Conservation (phyloP, 495 filamentous ascomycete species). For the Wilcoxina mikolae region DNA sequence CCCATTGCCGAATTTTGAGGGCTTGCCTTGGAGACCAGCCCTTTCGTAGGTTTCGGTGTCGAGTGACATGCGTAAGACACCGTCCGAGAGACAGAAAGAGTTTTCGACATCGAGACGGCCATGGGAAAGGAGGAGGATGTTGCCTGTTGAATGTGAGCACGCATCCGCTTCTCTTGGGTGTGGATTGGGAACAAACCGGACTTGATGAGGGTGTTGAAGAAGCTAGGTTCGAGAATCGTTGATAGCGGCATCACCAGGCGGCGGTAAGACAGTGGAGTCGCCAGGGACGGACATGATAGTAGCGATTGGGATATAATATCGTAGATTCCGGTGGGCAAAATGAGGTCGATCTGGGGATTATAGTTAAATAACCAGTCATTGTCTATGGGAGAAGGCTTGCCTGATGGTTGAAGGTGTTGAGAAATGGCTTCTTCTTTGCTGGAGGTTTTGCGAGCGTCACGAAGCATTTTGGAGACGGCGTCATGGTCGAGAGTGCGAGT, state of each 20-base stretch:
- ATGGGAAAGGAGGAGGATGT: constrained; percentile 82
- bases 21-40: constrained; percentile 65
- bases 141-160: constrained; percentile 40
- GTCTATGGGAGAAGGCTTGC: constrained; percentile 32
- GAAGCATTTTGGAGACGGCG: constrained; percentile 51
- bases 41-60: constrained; percentile 75
- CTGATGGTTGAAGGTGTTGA: constrained; percentile 62
- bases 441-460: constrained; percentile 53
- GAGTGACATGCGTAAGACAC: constrained; percentile 62
- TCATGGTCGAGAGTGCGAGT: no score
- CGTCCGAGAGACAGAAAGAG: constrained; percentile 57
- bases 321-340: constrained; percentile 55
- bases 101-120: constrained; percentile 68
- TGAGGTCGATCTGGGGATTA: constrained; percentile 48
- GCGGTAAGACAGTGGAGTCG: constrained; percentile 41
- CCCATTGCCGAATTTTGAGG: constrained; percentile 30
- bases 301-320: constrained; percentile 44
- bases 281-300: constrained; percentile 26
- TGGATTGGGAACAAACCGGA: constrained; percentile 40
- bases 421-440: constrained; percentile 56
- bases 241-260: constrained; percentile 60
- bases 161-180: no score
- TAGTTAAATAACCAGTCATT: not conserved
- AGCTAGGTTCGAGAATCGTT: constrained; percentile 56
- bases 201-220: constrained; percentile 80